These are phyloP conservation scores for Venturia carpophila DNA, from an alignment of 2,329 filamentous ascomycete genomes.

Conservation along the genomic window DNA sequence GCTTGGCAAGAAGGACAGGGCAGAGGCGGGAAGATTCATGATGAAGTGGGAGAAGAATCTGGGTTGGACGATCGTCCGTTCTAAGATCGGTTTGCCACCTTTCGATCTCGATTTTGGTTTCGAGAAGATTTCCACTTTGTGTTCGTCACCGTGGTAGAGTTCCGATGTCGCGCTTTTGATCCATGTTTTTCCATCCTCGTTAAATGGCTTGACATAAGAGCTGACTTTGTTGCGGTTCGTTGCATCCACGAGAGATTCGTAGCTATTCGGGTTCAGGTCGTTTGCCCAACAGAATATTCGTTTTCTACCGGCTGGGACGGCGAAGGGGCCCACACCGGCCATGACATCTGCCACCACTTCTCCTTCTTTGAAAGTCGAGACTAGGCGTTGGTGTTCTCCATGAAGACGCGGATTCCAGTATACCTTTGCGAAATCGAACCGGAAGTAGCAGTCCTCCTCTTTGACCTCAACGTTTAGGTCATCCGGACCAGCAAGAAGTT, in stretches of 20 bases:
- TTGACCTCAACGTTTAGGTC: constrained; percentile 76
- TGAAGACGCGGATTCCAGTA: constrained; percentile 97
- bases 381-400: constrained; percentile 76
- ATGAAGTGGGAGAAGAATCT: constrained; percentile 83
- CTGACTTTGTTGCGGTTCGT: constrained; percentile 71
- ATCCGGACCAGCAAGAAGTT: constrained; percentile 73
- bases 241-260: constrained; percentile 61
- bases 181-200: constrained; percentile 73
- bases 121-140: constrained; percentile 10
- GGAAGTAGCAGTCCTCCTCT: constrained; percentile 79
- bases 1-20: constrained; percentile 70
- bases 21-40: constrained; percentile 92
- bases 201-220: constrained; percentile 66
- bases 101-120: constrained; percentile 15
- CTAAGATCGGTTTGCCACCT: constrained; percentile 26
- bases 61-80: constrained; percentile 48
- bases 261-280: constrained; percentile 90
- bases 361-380: constrained; percentile 57
- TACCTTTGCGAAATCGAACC: constrained; percentile 90
- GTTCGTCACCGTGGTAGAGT: constrained; percentile 33
- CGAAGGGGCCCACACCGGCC: constrained; percentile 94
- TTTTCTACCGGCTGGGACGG: constrained; percentile 82
- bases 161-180: constrained; percentile 61
- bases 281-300: constrained; percentile 93
- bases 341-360: constrained; percentile 94